A percentile compares a stretch with the other conserved stretches of the same genome.
These are phyloP conservation scores for Sporisorium scitamineum DNA, from an alignment of 1,284 basidiomycete species.

Conservation along the genomic window DNA sequence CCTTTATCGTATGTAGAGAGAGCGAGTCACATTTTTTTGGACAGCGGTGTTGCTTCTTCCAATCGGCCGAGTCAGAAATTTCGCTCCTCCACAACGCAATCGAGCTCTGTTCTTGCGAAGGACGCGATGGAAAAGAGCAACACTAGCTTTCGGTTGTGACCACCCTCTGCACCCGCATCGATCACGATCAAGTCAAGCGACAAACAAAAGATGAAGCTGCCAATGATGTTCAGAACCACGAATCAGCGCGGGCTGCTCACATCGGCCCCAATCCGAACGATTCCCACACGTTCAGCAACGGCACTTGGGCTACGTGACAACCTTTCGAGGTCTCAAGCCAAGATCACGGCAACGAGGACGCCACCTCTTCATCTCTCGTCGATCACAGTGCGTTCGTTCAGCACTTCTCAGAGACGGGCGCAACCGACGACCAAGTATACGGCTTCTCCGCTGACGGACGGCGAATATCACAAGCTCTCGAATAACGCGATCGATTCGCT, in stretches of 20 bases:
- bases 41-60: conserved; percentile 22
- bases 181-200: not conserved
- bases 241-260: conserved; percentile 28
- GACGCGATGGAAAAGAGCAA: not conserved
- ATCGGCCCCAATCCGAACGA: conserved; percentile 11
- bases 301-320: not conserved
- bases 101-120: not conserved
- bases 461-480: conserved; percentile 81
- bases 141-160: not conserved
- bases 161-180: not conserved
- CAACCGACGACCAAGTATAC: conserved; percentile 40
- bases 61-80: conserved; percentile 31
- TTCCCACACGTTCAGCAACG: conserved; percentile 9
- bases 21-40: conserved; percentile 26
- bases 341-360: not conserved
- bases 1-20: not conserved
- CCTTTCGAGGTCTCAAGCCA: not conserved
- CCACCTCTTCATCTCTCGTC: not conserved
- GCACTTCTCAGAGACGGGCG: conserved; percentile 7
- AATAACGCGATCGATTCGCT: conserved; percentile 85
- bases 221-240: conserved; percentile 44
- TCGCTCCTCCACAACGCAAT: conserved; percentile 17
- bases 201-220: conserved; percentile 21
- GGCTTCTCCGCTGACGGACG: conserved; percentile 72
- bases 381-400: conserved; percentile 11